Base-by-base conservation (phyloP, 441 rosid species). In the Erodium trifolium region DNA sequence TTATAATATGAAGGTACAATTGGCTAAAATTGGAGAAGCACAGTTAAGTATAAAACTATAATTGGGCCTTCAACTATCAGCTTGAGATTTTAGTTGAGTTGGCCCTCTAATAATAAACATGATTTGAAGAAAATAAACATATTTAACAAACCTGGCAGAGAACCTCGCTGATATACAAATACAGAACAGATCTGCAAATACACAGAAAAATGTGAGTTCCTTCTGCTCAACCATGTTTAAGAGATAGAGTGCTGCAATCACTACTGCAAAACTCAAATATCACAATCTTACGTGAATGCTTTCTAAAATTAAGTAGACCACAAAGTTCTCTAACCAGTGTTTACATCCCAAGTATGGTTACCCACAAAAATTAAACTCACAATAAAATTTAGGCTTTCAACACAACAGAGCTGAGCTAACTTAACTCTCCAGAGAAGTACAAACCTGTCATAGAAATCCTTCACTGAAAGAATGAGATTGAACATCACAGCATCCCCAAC, bases 401-500 rank as follows among this genome's bases (percentile, higher is more conserved):
- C 16, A 18, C 29, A 49, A 3, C 62, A 60, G 39, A 17, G 4
- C 35, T 65, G 14, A 3, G 27, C 43, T 51, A 14, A 60, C 11
- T 43, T 55, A 17, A 68, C 43, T 12, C 37, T 71, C 70, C 67
- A 23, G 65, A 53, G 43, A 72, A 75, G 69, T 55, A 75, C 85
- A 34, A 62, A 95, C 99, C 96, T 89, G 70, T 68, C 63, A 75
- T 82, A 87, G 72, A 84, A 87, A 73, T 83, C 90, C 78, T 85
- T 95, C 75, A 82, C 84, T 11, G 93, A 73, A 27, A 90, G 83
- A 79, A 92, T 69, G 77, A 92, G 91, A 76, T 88, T 87, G 76
- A 91, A 66, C 88, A 92, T 77, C 68, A 91, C 99, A 34, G 85
- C 87, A 79, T 90, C 92, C 66, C 91, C 99, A 66, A 95, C 82